Evolutionary conservation across 2,329 filamentous ascomycete species (phyloP), one percentile per base, ranked within the genome.

Genomic region (Scedosporium minutisporum): DNA sequence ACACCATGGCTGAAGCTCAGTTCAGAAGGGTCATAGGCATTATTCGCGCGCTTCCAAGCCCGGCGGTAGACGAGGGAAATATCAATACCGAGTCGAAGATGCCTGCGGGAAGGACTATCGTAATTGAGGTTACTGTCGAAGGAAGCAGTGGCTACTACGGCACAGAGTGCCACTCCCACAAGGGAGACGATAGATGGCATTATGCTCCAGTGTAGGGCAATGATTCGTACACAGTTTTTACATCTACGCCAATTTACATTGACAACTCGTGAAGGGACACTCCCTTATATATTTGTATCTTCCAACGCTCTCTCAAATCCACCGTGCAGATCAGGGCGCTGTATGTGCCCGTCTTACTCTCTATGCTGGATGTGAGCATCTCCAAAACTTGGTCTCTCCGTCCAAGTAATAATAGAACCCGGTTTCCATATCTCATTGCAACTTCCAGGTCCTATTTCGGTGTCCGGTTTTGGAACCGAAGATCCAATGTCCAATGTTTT

Each of bases 1-100:
- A 86, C 80, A 16, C 85, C 86, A 66, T 89, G 86, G 7, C 84
- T 89, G 72, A 88, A 89, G 67, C 79, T 82, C 63, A 88, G 75
- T 6, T 77, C 72, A 0, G 79, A 72, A 10, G 78, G 71, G 65
- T 76, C 77, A 16, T 76, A 68, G 44, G 76, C 72, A 4, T 75
- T 70, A n/a, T 75, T 76, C 23, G 76, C 76, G 53, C 74, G 73
- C 67, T 74, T 75, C 63, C 70, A 67, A 60, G 78, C 80, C 44
- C 85, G 79, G 70, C 82, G 83, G 55, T 82, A 78, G 58, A 89
- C 81, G 66, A 82, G 84, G 58, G 79, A 80, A 14, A 89, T 78
- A n/a, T 86, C 81, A 57, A 90, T 82, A 4, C 86, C 87, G 10
- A 90, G 77, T 44, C 78, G 76, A 3, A 82, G 79, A 66, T 90